Evolutionary conservation across 2,329 filamentous ascomycete genomes (phyloP), one percentile per base, ranked within the genome.

Genomic region (Claviceps sp.): DNA sequence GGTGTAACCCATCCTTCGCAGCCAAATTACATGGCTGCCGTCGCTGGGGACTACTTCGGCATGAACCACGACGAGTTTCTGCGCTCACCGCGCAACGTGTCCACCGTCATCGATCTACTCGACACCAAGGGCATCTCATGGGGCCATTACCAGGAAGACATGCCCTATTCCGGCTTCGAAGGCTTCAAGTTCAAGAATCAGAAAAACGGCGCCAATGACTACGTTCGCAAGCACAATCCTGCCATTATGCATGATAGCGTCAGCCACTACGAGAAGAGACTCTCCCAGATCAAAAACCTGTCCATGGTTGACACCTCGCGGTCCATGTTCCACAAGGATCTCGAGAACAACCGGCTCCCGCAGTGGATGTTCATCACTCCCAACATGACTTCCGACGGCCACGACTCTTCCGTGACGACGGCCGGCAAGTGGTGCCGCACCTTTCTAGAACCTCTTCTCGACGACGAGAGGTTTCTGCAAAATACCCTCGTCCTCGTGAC

Each of bases 201-300:
- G 57, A 55, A 78, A 58, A 86, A 76, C 2, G 76, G 78, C 34
- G 74, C 76, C 48, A 86, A 89, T 60, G 80, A 84, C 69, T 93
- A 93, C 63, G 86, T 91, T 7, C 82, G 88, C 62, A 91, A 93
- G 70, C 87, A 93, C 70, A 88, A 90, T 66, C 72, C 78, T 47
- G 68, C 74, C 16, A 70, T 90, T 52, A 71, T 84, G 51, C 87
- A 79, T 67, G 76, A 88, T 63, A 79, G 77, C 38, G 74, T 86
- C 50, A 76, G 82, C 53, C 70, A 74, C 50, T 76, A 74, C 48
- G 65, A 73, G 30, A 72, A 79, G 20, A 81, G 85, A 26, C 71
- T 86, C 1, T 74, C 77, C 5, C 75, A 81, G 62, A 83, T 86
- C 67, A 91, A 91, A 75, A 89, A 88, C 68, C 71, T 87, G 54